phyloP scores from a whole-genome alignment of 495 filamentous ascomycete genomes.

The Neohortaea acidophila region DNA sequence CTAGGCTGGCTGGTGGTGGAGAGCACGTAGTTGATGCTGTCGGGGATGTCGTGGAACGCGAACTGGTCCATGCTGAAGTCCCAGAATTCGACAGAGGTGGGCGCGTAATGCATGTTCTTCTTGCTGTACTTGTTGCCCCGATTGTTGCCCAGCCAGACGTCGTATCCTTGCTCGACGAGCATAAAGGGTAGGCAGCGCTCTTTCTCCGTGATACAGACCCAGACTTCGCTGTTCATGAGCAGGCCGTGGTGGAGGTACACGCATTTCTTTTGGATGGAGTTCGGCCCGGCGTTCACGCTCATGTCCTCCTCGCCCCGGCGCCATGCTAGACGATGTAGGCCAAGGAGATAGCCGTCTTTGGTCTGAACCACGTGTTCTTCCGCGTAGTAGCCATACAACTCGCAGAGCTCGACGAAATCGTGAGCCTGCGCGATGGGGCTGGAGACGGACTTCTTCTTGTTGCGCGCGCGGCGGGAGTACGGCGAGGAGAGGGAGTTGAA shows the following conservation, averaged over 20 bases:
- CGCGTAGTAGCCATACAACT: constrained; percentile 72
- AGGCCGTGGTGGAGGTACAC: constrained; percentile 93
- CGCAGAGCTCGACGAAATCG: constrained; percentile 86
- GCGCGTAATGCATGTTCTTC: constrained; percentile 62
- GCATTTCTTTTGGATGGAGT: constrained; percentile 60
- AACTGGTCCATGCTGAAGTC: constrained; percentile 97
- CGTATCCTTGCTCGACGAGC: constrained; percentile 81
- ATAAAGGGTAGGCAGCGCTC: constrained; percentile 76
- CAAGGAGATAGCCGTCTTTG: constrained; percentile 81
- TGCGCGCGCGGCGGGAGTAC: constrained; percentile 46
- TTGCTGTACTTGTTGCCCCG: constrained; percentile 98
- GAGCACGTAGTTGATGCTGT: constrained; percentile 84
- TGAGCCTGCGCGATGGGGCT: constrained; percentile 47
- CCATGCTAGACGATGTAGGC: constrained; percentile 75
- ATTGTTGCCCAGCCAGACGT: constrained; percentile 98
- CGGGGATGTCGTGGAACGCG: constrained; percentile 91
- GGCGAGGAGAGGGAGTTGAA: constrained; percentile 68
- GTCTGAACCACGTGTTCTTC: constrained; percentile 96
- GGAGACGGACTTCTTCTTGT: constrained; percentile 34
- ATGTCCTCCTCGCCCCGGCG: constrained; percentile 60
- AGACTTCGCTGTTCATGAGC: constrained; percentile 97
- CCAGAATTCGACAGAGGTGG: constrained; percentile 71
- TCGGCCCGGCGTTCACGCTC: constrained; percentile 53
- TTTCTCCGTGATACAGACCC: constrained; percentile 82
- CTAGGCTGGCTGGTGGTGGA: constrained; percentile 66